Conservation (phyloP, 2,329 filamentous ascomycete species). For the Curvularia sp. region DNA sequence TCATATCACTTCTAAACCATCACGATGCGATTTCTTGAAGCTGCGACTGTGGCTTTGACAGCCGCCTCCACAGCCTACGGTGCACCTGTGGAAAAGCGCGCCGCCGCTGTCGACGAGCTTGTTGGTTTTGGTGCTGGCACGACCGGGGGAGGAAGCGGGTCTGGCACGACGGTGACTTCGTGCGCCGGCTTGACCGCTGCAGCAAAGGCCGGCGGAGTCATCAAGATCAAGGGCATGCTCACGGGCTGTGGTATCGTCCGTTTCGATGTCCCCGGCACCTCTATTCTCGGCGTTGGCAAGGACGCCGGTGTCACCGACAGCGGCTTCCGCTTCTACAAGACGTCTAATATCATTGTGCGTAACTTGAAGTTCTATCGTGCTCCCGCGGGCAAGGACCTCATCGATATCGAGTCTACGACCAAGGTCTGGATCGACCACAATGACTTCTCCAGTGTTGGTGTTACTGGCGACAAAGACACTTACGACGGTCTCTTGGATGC, state of each 20-base stretch:
- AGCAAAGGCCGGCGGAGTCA: constrained; percentile 49
- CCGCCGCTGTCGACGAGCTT: constrained; percentile 41
- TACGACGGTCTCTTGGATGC: constrained; percentile 62
- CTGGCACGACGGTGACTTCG: constrained; percentile 62
- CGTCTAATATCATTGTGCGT: constrained; percentile 67
- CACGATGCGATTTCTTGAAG: constrained; percentile 41
- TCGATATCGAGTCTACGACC: constrained; percentile 64
- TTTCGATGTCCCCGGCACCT: constrained; percentile 34
- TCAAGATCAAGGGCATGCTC: constrained; percentile 44
- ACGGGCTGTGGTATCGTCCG: constrained; percentile 44
- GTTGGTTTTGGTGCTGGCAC: constrained; percentile 61
- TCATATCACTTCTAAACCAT: neutral
- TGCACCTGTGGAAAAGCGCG: constrained; percentile 36
- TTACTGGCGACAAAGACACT: constrained; percentile 41
- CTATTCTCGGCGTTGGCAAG: constrained; percentile 52
- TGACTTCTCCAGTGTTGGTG: constrained; percentile 65
- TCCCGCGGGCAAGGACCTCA: constrained; percentile 65
- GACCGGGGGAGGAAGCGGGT: constrained; percentile 63
- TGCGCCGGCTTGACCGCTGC: constrained; percentile 61
- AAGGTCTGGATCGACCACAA: constrained; percentile 71
- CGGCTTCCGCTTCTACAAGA: constrained; percentile 62
- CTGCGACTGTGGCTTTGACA: constrained; percentile 34
- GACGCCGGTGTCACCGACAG: constrained; percentile 54
- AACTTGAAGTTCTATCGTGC: constrained; percentile 68
- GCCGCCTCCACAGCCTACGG: constrained; percentile 36